Percentiles rank a stretch among this genome's conserved stretches.
phyloP scores from a whole-genome alignment of 1,284 basidiomycete genomes.

The Bondarzewia mesenterica region DNA sequence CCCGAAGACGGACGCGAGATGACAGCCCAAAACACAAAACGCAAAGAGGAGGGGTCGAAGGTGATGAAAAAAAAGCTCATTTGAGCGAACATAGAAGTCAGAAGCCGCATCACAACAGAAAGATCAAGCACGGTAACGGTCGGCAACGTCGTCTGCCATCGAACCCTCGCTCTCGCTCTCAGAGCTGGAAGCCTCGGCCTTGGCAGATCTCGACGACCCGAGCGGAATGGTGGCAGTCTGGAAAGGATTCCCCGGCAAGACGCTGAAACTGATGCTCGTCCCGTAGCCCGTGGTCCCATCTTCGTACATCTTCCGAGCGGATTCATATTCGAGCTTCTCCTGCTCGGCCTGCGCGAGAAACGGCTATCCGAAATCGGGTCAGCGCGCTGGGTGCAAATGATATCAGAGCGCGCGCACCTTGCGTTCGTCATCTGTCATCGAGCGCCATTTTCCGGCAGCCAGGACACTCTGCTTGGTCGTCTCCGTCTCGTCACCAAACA shows the following conservation, averaged over 20 bases:
- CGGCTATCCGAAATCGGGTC: constrained; percentile 42
- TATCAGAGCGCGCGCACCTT: constrained; percentile 43
- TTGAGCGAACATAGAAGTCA: too few species aligned
- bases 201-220: constrained; percentile 40
- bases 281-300: constrained; percentile 67
- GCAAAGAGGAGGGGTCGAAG: not conserved
- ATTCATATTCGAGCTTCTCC: constrained; percentile 88
- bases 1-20: not conserved
- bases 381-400: constrained; percentile 5
- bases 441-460: constrained; percentile 88
- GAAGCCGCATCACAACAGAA: not conserved
- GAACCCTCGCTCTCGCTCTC: constrained; percentile 47
- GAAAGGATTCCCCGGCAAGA: constrained; percentile 55
- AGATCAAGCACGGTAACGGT: constrained; percentile 3
- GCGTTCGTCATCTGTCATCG: constrained; percentile 86
- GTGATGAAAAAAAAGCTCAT: not conserved
- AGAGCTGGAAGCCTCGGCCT: constrained; percentile 44
- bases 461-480: constrained; percentile 93
- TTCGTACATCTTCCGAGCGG: constrained; percentile 74
- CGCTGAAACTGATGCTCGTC: constrained; percentile 72
- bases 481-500: constrained; percentile 91
- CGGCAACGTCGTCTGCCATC: not conserved
- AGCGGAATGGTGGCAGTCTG: constrained; percentile 29
- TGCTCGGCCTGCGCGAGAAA: constrained; percentile 87
- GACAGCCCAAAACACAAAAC: constrained; percentile 4